phyloP scores from a whole-genome alignment of 2,329 filamentous ascomycete species.

The Fusarium azukiicola region DNA sequence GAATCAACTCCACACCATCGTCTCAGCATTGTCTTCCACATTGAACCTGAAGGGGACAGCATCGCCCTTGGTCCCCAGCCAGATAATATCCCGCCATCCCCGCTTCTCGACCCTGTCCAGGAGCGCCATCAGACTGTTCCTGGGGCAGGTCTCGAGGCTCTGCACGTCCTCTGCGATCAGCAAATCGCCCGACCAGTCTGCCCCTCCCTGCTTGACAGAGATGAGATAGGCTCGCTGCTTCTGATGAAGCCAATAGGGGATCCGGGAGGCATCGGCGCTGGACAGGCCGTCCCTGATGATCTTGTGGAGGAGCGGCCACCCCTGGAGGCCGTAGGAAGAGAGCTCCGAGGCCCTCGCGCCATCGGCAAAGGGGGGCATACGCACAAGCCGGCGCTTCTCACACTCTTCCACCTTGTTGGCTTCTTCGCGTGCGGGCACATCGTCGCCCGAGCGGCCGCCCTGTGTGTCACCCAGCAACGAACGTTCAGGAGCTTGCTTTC shows the following conservation, averaged over 20 bases:
- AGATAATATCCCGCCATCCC: conserved; percentile 53
- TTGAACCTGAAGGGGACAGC: conserved; percentile 38
- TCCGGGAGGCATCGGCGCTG: neutral
- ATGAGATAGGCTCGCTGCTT: conserved; percentile 40
- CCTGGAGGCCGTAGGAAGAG: conserved; percentile 15
- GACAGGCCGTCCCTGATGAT: conserved; percentile 26
- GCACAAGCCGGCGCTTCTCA: neutral
- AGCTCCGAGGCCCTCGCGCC: neutral
- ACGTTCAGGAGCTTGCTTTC: neutral
- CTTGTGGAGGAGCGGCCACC: conserved; percentile 38
- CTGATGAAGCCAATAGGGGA: conserved; percentile 23
- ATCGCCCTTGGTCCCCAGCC: conserved; percentile 44
- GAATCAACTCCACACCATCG: conserved; percentile 18
- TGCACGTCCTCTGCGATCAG: conserved; percentile 2
- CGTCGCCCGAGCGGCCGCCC: too few relatives aligned
- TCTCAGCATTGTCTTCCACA: neutral
- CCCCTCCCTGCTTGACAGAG: neutral
- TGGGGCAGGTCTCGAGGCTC: conserved; percentile 40
- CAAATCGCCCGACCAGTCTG: neutral
- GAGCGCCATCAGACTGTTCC: conserved; percentile 34
- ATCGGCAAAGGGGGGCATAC: neutral
- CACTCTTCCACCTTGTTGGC: neutral
- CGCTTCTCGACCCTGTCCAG: conserved; percentile 41
- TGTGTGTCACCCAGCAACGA: neutral
- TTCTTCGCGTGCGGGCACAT: neutral